Evolutionary conservation across 768 basidiomycete genomes (phyloP).

Genomic region (Sutorius australiensis): DNA sequence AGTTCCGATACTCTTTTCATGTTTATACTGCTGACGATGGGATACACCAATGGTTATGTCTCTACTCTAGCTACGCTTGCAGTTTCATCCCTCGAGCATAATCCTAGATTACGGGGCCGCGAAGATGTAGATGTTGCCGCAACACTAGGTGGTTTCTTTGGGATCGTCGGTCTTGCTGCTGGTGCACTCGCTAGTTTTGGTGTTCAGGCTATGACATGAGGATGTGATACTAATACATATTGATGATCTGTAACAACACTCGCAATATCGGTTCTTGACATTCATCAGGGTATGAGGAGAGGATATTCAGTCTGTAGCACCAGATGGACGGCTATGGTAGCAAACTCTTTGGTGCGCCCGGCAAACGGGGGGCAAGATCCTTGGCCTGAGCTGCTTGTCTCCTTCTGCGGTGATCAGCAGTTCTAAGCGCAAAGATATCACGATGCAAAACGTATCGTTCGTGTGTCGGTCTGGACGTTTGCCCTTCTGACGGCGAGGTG

Average conservation of each 20-base stretch:
- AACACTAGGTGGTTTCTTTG: slow-evolving; percentile 72
- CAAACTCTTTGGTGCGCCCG: slow-evolving; percentile 49
- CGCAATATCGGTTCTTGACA: neutral
- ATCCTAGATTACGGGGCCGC: slow-evolving; percentile 58
- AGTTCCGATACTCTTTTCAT: slow-evolving; percentile 77
- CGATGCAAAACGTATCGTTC: slow-evolving; percentile 79
- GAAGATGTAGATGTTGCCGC: slow-evolving; percentile 87
- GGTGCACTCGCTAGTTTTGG: slow-evolving; percentile 83
- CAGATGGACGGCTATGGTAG: slow-evolving; percentile 6
- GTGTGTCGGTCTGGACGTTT: slow-evolving; percentile 50
- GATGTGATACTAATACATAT: slow-evolving; percentile 3
- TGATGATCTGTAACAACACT: neutral
- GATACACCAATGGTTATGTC: slow-evolving; percentile 78
- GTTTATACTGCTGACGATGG: slow-evolving; percentile 67
- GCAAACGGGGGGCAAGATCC: slow-evolving; percentile 67
- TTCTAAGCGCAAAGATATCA: slow-evolving; percentile 77
- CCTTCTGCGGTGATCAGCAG: slow-evolving; percentile 66
- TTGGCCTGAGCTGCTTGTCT: slow-evolving; percentile 64
- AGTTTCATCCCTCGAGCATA: slow-evolving; percentile 77
- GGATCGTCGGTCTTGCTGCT: slow-evolving; percentile 68
- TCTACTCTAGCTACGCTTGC: slow-evolving; percentile 78
- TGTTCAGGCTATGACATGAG: slow-evolving; percentile 63
- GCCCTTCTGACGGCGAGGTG: slow-evolving; percentile 29
- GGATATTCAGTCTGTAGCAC: neutral
- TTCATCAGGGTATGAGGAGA: neutral